These are phyloP conservation scores for Malassezia cuniculi DNA, from an alignment of 1,284 basidiomycete genomes.

Conservation along the genomic window DNA sequence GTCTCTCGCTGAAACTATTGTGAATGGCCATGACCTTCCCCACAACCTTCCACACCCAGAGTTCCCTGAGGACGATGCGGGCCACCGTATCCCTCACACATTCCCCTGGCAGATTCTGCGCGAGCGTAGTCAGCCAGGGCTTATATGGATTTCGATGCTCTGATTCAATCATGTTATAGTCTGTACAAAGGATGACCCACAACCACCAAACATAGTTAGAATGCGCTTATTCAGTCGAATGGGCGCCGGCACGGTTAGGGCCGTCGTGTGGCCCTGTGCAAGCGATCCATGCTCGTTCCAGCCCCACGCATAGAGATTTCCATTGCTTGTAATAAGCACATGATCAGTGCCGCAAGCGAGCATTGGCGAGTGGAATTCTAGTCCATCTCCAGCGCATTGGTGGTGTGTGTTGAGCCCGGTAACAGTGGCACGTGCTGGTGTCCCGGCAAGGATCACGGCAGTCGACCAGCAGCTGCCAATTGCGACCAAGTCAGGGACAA, in stretches of 20 bases:
- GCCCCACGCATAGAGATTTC: slow-evolving; percentile 11
- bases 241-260: no score
- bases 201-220: neutral
- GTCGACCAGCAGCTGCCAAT: no score
- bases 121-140: slow-evolving; percentile 27
- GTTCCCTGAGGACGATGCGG: neutral
- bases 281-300: slow-evolving; percentile 15
- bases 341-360: no score
- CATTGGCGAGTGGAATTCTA: no score
- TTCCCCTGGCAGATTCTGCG: slow-evolving; percentile 28
- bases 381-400: no score
- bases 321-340: no score
- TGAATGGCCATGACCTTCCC: neutral
- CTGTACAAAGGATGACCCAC: neutral
- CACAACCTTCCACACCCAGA: neutral
- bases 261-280: neutral
- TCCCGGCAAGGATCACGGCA: no score
- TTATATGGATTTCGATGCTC: slow-evolving; percentile 31
- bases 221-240: no score
- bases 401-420: no score
- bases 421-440: no score
- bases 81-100: neutral
- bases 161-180: neutral
- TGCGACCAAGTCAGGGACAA: no score
- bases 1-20: neutral